Evolutionary conservation across 192 early-diverging fungal species (phyloP), one percentile per base, ranked within the genome.

Genomic region (Radiomyces spectabilis): DNA sequence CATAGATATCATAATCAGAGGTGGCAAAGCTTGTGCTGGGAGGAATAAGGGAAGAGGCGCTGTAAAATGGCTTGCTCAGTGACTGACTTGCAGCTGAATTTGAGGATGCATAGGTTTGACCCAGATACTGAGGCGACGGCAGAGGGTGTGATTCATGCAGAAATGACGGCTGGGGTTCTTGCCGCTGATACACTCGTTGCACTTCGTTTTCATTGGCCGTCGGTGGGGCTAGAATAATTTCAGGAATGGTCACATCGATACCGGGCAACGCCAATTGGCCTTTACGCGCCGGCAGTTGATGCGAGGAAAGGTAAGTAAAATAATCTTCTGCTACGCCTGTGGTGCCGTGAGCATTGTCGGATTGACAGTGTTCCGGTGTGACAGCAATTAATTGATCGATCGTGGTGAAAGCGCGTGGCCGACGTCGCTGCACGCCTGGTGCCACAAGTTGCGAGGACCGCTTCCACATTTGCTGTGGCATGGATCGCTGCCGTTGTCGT

Each of bases 241-340:
- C 44, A 53, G 60, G 60, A 16, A 62, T 62, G 3, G 35, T 12
- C 13, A 15, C 7, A 21, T 42, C 19, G 15, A 15, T 48, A 13
- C 15, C 16, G 46, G 7, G 15, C 24, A 22, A 48, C 30, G 27
- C 12, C 46, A 25, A 48, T 25, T 12, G n/a, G n/a, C n/a, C n/a
- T n/a, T n/a, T n/a, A n/a, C n/a, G n/a, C n/a, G n/a, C n/a, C n/a
- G n/a, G n/a, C n/a, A n/a, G 34, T 37, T 52, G 59, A 39, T 45
- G 51, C 42, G 22, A 16, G 29, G 47, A 51, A 3, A 52, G 16
- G 32, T 44, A 51, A 3, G 48, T 39, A 57, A 66, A 66, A 35
- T 66, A 66, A 39, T 66, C 63, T 13, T 58, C 51, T 9, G 51
- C 59, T 9, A 53, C 26, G 8, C 56, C 57, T 5, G 39, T 53